Conservation (phyloP, 169 alveolate genomes). For the Plasmodium gonderi region DNA sequence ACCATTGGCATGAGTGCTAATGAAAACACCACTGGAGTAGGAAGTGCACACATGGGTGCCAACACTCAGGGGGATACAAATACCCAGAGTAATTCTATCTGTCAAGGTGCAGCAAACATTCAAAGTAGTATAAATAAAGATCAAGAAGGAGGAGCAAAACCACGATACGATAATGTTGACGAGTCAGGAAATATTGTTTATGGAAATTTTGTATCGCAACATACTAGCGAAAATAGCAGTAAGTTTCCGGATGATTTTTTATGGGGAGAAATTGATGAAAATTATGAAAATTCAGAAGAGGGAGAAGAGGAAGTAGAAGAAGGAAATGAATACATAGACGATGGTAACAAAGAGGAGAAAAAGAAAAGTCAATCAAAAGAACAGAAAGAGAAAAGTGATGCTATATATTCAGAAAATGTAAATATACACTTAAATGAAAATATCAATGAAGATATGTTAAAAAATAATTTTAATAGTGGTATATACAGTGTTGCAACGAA, state of each 20-base stretch:
- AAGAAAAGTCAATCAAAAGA: not conserved
- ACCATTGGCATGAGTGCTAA: not conserved
- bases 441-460: conserved; percentile 34
- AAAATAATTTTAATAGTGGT: conserved; percentile 37
- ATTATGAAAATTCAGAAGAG: conserved; percentile 71
- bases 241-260: conserved; percentile 80
- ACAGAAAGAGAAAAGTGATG: conserved; percentile 24
- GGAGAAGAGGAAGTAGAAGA: conserved; percentile 27
- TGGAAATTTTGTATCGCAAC: conserved; percentile 77
- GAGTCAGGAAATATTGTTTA: conserved; percentile 83
- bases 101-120: not conserved
- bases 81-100: not conserved
- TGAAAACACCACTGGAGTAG: not conserved
- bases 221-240: conserved; percentile 41
- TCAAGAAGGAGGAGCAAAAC: not conserved
- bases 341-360: conserved; percentile 41
- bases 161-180: conserved; percentile 84
- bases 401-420: not conserved
- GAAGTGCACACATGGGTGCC: not conserved
- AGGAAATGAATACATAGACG: not conserved
- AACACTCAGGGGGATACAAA: not conserved
- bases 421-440: conserved; percentile 11
- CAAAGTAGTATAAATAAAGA: not conserved
- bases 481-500: conserved; percentile 56
- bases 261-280: conserved; percentile 74